These are phyloP conservation scores for Papiliotrema nemorosa DNA, from an alignment of 1,284 basidiomycete genomes.

Conservation along the genomic window DNA sequence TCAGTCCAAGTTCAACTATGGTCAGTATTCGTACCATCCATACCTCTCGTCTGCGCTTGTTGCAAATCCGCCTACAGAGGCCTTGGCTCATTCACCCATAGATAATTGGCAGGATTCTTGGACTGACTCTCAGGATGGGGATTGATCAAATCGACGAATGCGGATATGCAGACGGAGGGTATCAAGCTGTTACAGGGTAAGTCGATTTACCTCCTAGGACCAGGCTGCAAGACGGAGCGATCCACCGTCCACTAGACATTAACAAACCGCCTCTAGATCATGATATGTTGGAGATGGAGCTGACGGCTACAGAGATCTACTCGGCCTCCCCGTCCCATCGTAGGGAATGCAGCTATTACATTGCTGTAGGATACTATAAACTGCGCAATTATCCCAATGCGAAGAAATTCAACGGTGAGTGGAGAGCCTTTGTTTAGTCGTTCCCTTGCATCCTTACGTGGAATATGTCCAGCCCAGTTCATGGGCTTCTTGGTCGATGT, in stretches of 20 bases:
- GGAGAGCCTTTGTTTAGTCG: background rate
- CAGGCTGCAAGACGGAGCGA: background rate
- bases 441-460: too few relatives aligned
- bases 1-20: constrained; percentile 98
- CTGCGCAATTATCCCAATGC: constrained; percentile 94
- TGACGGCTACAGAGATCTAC: constrained; percentile 72
- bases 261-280: too few relatives aligned
- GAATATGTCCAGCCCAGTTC: too few relatives aligned
- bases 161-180: constrained; percentile 82
- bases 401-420: constrained; percentile 83
- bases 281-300: background rate
- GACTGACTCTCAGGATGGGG: constrained; percentile 63
- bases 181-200: constrained; percentile 85
- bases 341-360: constrained; percentile 95
- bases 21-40: constrained; percentile 51
- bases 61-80: too few relatives aligned
- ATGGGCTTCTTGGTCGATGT: too few relatives aligned
- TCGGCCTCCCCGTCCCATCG: constrained; percentile 79
- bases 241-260: too few relatives aligned
- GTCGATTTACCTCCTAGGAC: constrained; percentile 22
- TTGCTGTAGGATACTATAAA: constrained; percentile 95
- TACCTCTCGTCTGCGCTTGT: too few relatives aligned
- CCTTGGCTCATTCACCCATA: too few relatives aligned
- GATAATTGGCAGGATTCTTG: too few relatives aligned
- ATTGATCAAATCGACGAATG: constrained; percentile 78